Percentiles rank a stretch among this genome's conserved stretches.
Conservation (phyloP, 2,329 filamentous ascomycete genomes). For the Colletotrichum australisinense region DNA sequence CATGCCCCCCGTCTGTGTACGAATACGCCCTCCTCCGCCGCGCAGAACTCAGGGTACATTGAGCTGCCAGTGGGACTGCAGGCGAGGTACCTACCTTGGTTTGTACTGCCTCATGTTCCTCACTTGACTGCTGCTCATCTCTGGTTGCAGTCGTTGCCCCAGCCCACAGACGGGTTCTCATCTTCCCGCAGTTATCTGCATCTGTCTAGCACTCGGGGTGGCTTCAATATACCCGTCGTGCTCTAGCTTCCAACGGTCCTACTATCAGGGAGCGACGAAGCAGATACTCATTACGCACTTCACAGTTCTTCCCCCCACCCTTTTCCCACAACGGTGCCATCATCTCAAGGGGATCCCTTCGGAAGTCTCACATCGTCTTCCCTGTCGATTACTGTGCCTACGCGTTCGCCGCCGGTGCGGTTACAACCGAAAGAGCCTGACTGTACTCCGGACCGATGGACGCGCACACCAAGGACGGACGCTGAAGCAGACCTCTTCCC, state of each 20-base stretch:
- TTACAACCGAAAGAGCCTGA: neutral
- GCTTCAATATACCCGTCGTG: neutral
- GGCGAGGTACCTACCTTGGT: neutral
- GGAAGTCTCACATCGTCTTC: neutral
- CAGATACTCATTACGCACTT: neutral
- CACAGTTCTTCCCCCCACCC: neutral
- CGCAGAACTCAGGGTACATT: neutral
- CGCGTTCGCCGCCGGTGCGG: neutral
- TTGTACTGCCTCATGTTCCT: neutral
- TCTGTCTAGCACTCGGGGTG: neutral
- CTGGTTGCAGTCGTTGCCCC: neutral
- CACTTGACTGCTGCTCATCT: neutral
- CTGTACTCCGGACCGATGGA: neutral
- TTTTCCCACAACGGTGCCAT: neutral
- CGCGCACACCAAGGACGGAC: neutral
- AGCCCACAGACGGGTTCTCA: neutral
- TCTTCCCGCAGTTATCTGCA: neutral
- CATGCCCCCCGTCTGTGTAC: neutral
- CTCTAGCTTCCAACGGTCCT: neutral
- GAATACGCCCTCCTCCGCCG: neutral
- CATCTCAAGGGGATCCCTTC: slow-evolving; percentile 13
- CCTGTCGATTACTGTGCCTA: neutral
- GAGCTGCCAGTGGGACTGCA: neutral
- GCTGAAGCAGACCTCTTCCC: neutral
- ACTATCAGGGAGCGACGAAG: neutral